Base-by-base conservation (phyloP, 306 rosid genomes). In the Cucurbita argyrosperma region DNA sequence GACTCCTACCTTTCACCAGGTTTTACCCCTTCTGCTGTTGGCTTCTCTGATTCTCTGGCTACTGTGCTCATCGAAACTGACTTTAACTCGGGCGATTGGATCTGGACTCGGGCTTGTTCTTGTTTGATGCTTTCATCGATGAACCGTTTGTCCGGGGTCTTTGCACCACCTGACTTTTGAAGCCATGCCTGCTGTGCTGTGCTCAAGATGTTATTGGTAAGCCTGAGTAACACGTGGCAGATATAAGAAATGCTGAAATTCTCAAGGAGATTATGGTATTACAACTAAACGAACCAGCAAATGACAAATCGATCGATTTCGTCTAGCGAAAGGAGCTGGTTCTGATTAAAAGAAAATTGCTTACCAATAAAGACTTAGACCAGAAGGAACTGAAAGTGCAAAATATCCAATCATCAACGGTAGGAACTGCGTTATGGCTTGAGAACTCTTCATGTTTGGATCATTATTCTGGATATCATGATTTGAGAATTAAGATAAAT, bases 291-390 rank as follows among this genome's bases (percentile, higher is more conserved):
- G 26, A 8, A 45, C 14, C 65, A 58, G 77, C 59, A 51, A 74
- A 57, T 59, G 66, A 38, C 7, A 60, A 65, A 38, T 6, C 35
- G 65, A 38, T 6, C 35, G 15, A 2, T 69, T 14, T 43, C 14
- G 18, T 30, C 18, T 26, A 30, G 14, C 3, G 54, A 15, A 6
- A 13, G 35, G 10, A 6, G 59, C 10, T 47, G 74, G 58, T 45
- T n/a, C 39, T 69, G 45, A 49, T 71, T 76, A 43, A 62, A 74
- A 53, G 60, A 65, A 53, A 70, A 65, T 45, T 11, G 75, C 95
- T 84, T 77, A 95, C 99, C 99, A 95, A 78, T 95, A 95, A 74
- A 95, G 99, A 82, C 99, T 91, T 76, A 95, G 85, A 79, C 99
- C 99, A 18, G 99, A 95, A 82, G 99, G 99, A 78, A 95, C 99